Percentiles rank a stretch among this genome's conserved stretches.
phyloP scores from a whole-genome alignment of 441 rosid species.

The Brassica hybrid region DNA sequence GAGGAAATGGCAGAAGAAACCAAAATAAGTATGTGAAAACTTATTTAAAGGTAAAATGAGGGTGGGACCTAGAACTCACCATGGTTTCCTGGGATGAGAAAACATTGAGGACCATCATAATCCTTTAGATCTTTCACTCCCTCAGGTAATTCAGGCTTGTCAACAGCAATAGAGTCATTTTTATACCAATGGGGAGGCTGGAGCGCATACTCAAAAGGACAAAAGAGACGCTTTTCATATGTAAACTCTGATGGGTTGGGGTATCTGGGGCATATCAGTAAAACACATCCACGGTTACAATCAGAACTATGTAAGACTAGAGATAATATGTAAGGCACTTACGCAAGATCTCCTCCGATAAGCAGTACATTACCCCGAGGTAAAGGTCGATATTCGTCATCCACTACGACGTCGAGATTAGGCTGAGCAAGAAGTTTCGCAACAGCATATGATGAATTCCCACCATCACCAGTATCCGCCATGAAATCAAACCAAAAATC shows the following conservation, averaged over 20 bases:
- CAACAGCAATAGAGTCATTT: slow-evolving; percentile 74
- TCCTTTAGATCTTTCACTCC: slow-evolving; percentile 74
- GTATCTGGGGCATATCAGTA: slow-evolving; percentile 60
- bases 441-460: slow-evolving; percentile 90
- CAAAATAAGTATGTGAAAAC: slow-evolving; percentile 10
- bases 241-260: slow-evolving; percentile 97
- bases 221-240: slow-evolving; percentile 87
- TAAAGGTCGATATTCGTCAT: slow-evolving; percentile 53
- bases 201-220: slow-evolving; percentile 97
- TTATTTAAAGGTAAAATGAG: slow-evolving; percentile 7
- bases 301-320: slow-evolving; percentile 10
- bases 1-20: slow-evolving; percentile 24
- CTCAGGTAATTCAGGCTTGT: slow-evolving; percentile 89
- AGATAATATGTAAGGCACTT: slow-evolving; percentile 52
- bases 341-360: slow-evolving; percentile 99
- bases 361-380: slow-evolving; percentile 83
- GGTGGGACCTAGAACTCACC: slow-evolving; percentile 61
- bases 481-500: slow-evolving; percentile 99
- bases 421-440: slow-evolving; percentile 97
- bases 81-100: slow-evolving; percentile 97
- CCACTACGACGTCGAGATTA: slow-evolving; percentile 49
- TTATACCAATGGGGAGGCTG: slow-evolving; percentile 96
- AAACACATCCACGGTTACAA: slow-evolving; percentile 23
- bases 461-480: slow-evolving; percentile 99
- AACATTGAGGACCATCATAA: slow-evolving; percentile 95